These are phyloP conservation scores for Gossypium herbaceum DNA, from an alignment of 345 rosid species.

Conservation along the genomic window DNA sequence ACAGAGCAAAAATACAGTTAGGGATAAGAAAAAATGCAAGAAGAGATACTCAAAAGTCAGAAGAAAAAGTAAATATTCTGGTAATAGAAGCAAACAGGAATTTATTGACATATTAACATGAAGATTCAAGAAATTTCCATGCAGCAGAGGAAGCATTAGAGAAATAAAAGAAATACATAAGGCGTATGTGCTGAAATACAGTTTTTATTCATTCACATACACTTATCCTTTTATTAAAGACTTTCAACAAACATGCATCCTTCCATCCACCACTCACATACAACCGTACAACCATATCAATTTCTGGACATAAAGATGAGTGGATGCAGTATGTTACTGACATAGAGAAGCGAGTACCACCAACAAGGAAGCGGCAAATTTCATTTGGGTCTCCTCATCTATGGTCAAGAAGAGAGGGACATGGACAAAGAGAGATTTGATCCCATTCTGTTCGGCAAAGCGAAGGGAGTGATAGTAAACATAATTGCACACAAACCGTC, in stretches of 20 bases:
- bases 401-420: slow-evolving; percentile 91
- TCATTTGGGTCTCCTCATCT: slow-evolving; percentile 91
- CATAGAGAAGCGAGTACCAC: slow-evolving; percentile 60
- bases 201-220: slow-evolving; percentile 22
- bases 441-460: slow-evolving; percentile 78
- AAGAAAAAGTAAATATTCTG: background rate
- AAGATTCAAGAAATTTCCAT: slow-evolving; percentile 10
- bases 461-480: slow-evolving; percentile 92
- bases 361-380: slow-evolving; percentile 58
- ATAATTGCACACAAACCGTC: slow-evolving; percentile 93
- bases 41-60: background rate
- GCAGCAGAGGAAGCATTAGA: background rate
- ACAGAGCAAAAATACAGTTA: background rate
- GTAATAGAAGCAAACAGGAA: background rate
- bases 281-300: slow-evolving; percentile 11
- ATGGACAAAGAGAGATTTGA: slow-evolving; percentile 83
- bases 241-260: slow-evolving; percentile 21
- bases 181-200: slow-evolving; percentile 18
- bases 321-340: slow-evolving; percentile 30
- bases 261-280: slow-evolving; percentile 17
- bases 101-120: slow-evolving; percentile 18
- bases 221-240: slow-evolving; percentile 29
- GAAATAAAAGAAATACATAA: slow-evolving; percentile 16
- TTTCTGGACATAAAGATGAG: slow-evolving; percentile 18
- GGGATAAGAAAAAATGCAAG: background rate